Conservation (phyloP, 2,329 filamentous ascomycete species). For the Orbilia oligospora region DNA sequence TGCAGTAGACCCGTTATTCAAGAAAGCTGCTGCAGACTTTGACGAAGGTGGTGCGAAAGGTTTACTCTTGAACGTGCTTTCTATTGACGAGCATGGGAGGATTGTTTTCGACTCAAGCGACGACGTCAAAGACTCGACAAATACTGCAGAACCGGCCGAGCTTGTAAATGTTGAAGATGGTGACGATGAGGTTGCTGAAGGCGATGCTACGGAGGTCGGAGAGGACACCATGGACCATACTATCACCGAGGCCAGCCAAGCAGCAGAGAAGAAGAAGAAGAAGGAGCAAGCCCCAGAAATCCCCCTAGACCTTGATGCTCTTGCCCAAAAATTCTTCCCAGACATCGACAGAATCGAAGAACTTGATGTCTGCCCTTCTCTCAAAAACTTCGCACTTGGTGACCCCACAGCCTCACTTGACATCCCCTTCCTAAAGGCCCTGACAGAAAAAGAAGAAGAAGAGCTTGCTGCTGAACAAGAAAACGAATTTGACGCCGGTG, state of each 20-base stretch:
- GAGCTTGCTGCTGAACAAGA: conserved; percentile 68
- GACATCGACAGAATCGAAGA: conserved; percentile 82
- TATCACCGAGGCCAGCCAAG: conserved; percentile 65
- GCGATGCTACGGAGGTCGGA: conserved; percentile 65
- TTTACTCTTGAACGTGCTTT: conserved; percentile 92
- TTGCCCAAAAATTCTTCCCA: conserved; percentile 88
- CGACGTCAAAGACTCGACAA: conserved; percentile 75
- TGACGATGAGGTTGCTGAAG: conserved; percentile 59
- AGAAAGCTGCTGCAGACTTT: conserved; percentile 97
- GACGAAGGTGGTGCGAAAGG: conserved; percentile 98
- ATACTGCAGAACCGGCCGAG: conserved; percentile 65
- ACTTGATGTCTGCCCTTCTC: conserved; percentile 92
- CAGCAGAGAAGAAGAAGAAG: conserved; percentile 67
- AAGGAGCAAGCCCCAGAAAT: conserved; percentile 71
- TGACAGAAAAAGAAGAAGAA: conserved; percentile 80
- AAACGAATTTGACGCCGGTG: conserved; percentile 75
- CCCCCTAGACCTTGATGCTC: conserved; percentile 82
- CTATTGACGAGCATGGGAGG: conserved; percentile 89
- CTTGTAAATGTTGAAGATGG: conserved; percentile 64
- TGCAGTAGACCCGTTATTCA: conserved; percentile 97
- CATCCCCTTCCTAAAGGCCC: conserved; percentile 90
- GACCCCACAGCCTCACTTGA: conserved; percentile 83
- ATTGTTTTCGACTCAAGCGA: conserved; percentile 99
- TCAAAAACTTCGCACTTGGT: conserved; percentile 93
- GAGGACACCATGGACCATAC: conserved; percentile 66